Conservation (phyloP, 108 stramenopile species). For the Bacterosira constricta region DNA sequence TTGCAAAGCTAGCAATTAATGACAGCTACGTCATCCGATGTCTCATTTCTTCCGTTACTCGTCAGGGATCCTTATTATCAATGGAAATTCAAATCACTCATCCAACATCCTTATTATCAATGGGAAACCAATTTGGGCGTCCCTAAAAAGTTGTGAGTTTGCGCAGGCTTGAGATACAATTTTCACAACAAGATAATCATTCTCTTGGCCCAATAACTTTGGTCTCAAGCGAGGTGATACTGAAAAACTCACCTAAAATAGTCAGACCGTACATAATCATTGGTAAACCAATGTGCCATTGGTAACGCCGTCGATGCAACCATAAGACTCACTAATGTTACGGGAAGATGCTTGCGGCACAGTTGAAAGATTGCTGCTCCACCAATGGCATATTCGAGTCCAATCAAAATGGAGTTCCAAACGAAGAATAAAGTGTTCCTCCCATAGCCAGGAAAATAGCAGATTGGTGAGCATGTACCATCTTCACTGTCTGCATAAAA, state of each 20-base stretch:
- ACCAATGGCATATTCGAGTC: constrained; percentile 36
- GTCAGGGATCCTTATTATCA: no score
- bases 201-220: no score
- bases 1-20: no score
- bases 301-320: constrained; percentile 32
- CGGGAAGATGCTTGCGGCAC: constrained; percentile 17
- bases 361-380: constrained; percentile 36
- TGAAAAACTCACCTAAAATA: no score
- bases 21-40: no score
- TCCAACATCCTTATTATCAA: constrained; percentile 22
- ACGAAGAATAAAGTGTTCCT: constrained; percentile 41
- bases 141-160: no score
- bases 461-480: background rate
- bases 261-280: constrained; percentile 54
- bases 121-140: constrained; percentile 42
- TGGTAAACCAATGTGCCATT: constrained; percentile 43
- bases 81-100: no score
- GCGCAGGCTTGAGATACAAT: no score
- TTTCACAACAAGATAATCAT: no score
- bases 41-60: no score
- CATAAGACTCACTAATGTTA: constrained; percentile 19
- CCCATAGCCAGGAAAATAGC: constrained; percentile 34
- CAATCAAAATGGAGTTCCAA: constrained; percentile 47
- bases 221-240: no score
- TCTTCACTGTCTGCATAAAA: constrained; percentile 5